Evolutionary conservation across 1,284 basidiomycete species (phyloP).

Genomic region (Vanrija sp.): DNA sequence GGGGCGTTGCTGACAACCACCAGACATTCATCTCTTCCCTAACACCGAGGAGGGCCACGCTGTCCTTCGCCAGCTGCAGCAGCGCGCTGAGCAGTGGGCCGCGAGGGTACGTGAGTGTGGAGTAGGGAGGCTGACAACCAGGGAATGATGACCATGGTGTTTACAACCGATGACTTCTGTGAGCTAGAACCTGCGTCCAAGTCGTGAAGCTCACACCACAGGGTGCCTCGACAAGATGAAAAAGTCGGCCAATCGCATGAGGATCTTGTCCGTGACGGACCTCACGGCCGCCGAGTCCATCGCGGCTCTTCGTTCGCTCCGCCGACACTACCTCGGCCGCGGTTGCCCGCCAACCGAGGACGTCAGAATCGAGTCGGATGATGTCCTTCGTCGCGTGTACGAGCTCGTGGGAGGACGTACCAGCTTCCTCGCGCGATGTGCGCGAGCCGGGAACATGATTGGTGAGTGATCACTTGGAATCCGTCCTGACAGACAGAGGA

Average conservation of each 20-base stretch:
- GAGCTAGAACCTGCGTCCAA: conserved; percentile 3
- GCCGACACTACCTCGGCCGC: conserved; percentile 37
- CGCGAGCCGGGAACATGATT: conserved; percentile 60
- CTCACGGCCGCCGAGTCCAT: conserved; percentile 62
- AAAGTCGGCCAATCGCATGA: conserved; percentile 67
- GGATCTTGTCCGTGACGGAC: conserved; percentile 71
- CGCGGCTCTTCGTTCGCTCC: conserved; percentile 59
- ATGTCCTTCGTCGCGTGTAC: conserved; percentile 56
- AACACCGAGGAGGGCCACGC: conserved; percentile 73
- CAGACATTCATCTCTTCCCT: conserved; percentile 67
- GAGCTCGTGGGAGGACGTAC: conserved; percentile 70
- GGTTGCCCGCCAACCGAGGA: conserved; percentile 13
- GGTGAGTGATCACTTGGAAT: conserved; percentile 21
- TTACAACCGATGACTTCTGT: conserved; percentile 77
- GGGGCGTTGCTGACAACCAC: not conserved
- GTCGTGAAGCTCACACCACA: conserved; percentile 34
- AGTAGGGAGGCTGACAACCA: conserved; percentile 8
- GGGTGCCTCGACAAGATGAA: conserved; percentile 52
- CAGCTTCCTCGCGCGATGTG: conserved; percentile 65
- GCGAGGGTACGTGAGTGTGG: conserved; percentile 59
- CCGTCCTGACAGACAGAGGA: conserved; percentile 42
- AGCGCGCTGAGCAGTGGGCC: conserved; percentile 77
- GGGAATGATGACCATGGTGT: conserved; percentile 75
- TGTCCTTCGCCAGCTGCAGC: conserved; percentile 75
- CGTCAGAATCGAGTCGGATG: conserved; percentile 35